phyloP scores from a whole-genome alignment of 345 rosid species.

The Citrus reticulata region DNA sequence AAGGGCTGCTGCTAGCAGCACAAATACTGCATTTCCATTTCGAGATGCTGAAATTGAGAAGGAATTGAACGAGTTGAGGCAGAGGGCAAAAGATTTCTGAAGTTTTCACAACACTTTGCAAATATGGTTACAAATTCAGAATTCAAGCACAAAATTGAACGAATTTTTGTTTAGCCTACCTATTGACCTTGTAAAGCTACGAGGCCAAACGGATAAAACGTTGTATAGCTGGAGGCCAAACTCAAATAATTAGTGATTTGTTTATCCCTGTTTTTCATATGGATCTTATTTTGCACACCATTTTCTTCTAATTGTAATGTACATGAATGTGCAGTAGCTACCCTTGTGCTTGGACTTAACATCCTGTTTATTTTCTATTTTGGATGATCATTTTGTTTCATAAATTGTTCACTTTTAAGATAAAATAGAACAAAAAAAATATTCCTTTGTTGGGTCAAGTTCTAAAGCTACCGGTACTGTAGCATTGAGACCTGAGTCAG shows the following conservation, averaged over 20 bases:
- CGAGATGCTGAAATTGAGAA: conserved; percentile 60
- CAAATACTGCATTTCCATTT: conserved; percentile 31
- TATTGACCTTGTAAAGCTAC: conserved; percentile 1
- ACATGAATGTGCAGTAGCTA: background rate
- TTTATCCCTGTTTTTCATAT: background rate
- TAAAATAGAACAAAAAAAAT: background rate
- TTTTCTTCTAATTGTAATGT: background rate
- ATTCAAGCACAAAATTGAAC: background rate
- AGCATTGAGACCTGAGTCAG: background rate
- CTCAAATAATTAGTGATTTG: background rate
- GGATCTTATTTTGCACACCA: background rate
- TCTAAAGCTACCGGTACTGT: background rate
- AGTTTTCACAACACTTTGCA: background rate
- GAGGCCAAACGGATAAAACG: conserved; percentile 7
- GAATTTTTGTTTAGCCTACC: background rate
- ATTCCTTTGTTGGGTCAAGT: background rate
- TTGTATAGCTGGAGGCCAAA: conserved; percentile 15
- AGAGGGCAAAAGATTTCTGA: conserved; percentile 41
- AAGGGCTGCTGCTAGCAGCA: conserved; percentile 34
- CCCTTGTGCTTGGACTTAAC: background rate
- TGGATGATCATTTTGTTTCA: background rate
- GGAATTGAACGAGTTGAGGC: conserved; percentile 67
- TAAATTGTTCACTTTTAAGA: background rate
- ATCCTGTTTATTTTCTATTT: background rate
- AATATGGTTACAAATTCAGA: background rate